These are phyloP conservation scores for Sporisorium scitamineum DNA, from an alignment of 1,284 basidiomycete species.

Conservation along the genomic window DNA sequence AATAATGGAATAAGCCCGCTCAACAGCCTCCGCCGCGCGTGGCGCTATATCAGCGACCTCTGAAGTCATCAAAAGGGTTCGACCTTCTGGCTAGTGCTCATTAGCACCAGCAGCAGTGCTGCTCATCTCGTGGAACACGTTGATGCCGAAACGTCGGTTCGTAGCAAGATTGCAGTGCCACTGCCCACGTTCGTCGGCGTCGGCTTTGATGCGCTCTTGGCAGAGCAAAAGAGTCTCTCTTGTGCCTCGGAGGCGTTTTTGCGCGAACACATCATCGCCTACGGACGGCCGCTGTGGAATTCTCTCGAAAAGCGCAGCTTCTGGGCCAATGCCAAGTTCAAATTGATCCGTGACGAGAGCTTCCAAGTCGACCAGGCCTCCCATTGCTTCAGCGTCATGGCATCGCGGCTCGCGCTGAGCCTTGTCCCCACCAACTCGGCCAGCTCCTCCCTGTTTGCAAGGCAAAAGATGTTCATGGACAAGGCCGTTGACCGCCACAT, in stretches of 20 bases:
- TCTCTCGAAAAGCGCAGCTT: not conserved
- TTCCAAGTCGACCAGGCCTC: not conserved
- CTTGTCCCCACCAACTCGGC: not conserved
- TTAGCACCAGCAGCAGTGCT: conserved; percentile 27
- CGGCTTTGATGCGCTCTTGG: conserved; percentile 13
- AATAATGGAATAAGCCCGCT: not conserved
- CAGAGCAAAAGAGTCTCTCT: conserved; percentile 2
- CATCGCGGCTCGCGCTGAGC: conserved; percentile 9
- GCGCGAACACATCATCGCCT: conserved; percentile 8
- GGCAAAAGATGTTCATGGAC: not conserved
- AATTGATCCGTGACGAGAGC: not conserved
- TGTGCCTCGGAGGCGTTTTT: not conserved
- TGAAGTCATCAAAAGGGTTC: not conserved
- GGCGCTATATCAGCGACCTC: conserved; percentile 9
- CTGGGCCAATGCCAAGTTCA: conserved; percentile 2
- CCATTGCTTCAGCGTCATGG: conserved; percentile 12
- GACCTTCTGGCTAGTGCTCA: conserved; percentile 25
- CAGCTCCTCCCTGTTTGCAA: not conserved
- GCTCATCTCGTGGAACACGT: conserved; percentile 2
- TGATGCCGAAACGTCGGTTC: not conserved
- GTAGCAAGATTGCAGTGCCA: not conserved
- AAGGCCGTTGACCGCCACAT: conserved; percentile 18
- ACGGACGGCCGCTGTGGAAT: conserved; percentile 28
- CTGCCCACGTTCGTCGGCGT: conserved; percentile 16
- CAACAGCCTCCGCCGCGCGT: conserved; percentile 18